Evolutionary conservation across 2,329 filamentous ascomycete genomes (phyloP).

Genomic region (Colletotrichum chrysophilum): DNA sequence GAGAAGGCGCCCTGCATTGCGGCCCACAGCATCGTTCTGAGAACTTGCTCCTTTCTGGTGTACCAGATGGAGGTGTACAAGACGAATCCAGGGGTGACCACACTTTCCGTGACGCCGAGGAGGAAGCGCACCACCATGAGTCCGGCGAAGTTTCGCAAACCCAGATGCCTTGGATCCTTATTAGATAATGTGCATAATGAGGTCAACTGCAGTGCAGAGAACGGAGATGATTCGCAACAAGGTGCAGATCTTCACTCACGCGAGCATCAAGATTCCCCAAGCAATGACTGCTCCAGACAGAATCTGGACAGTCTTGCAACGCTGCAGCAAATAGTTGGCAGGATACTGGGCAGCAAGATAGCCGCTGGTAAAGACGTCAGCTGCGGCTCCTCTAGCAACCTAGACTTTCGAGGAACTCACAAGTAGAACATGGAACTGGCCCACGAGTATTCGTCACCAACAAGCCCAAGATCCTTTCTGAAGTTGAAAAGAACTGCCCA

Average conservation of each 20-base stretch:
- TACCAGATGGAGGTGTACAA: conserved; percentile 23
- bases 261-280: conserved; percentile 25
- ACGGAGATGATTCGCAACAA: not conserved
- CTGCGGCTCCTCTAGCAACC: not conserved
- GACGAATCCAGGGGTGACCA: conserved; percentile 22
- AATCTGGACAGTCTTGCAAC: conserved; percentile 23
- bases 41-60: conserved; percentile 16
- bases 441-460: conserved; percentile 9
- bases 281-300: conserved; percentile 18
- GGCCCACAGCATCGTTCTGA: not conserved
- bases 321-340: conserved; percentile 16
- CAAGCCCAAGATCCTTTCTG: conserved; percentile 24
- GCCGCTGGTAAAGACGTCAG: not conserved
- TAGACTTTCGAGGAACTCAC: not conserved
- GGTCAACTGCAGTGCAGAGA: fast-evolving
- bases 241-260: not conserved
- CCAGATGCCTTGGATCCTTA: not conserved
- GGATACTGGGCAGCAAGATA: not conserved
- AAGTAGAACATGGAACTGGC: not conserved
- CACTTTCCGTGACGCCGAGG: conserved; percentile 20
- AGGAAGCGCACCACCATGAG: conserved; percentile 21
- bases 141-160: not conserved
- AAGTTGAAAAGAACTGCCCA: conserved; percentile 30
- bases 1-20: not conserved
- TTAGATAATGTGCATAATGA: not conserved